Percentiles rank a stretch among this genome's conserved stretches.
Evolutionary conservation across 164 flowering plant genomes (phyloP).

Genomic region (Piper betle): DNA sequence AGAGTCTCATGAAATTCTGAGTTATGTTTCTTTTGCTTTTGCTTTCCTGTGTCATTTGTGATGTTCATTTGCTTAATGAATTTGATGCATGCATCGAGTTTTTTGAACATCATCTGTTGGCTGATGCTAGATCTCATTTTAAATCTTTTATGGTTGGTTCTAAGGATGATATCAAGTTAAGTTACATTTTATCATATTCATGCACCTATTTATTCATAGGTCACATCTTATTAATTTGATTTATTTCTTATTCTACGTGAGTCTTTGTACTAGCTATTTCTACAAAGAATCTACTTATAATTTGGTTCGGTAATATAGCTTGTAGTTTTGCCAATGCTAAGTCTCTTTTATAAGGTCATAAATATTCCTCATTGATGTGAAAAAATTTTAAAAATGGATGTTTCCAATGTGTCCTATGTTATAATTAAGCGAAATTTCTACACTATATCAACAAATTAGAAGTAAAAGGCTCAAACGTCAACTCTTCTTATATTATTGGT

Average conservation of each 20-base stretch:
- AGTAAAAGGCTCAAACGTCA: not conserved
- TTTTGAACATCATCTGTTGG: not conserved
- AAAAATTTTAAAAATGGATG: no score
- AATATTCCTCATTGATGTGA: no score
- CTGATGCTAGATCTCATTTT: not conserved
- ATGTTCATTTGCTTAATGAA: not conserved
- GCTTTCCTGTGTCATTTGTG: not conserved
- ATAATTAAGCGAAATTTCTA: no score
- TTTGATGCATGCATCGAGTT: not conserved
- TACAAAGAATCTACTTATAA: not conserved
- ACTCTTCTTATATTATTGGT: constrained; percentile 8
- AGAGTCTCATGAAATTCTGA: constrained; percentile 80
- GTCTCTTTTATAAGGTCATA: no score
- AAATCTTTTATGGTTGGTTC: no score
- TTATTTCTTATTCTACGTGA: not conserved
- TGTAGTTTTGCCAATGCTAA: not conserved
- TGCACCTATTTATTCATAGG: not conserved
- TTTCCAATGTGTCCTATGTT: no score
- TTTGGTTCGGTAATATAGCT: not conserved
- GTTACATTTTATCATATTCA: not conserved
- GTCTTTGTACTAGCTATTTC: not conserved
- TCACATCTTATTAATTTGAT: not conserved
- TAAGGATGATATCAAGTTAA: not conserved
- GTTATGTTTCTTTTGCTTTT: constrained; percentile 21
- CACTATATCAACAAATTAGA: not conserved